Conservation (phyloP, 2,329 filamentous ascomycete genomes). For the Aspergillus brunneoviolaceus region DNA sequence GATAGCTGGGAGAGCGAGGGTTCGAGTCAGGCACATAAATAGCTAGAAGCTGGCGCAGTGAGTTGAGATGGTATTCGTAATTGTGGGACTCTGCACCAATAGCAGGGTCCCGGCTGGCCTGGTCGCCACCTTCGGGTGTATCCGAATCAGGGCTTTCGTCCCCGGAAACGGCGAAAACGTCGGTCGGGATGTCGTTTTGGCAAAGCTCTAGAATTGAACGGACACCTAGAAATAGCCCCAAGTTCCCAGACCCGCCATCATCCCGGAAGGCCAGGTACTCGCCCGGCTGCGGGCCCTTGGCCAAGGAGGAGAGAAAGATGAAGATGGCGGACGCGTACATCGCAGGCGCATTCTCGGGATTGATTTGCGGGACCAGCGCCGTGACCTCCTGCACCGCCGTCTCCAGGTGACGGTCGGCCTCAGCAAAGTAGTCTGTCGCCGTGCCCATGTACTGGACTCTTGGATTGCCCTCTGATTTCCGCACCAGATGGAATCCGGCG, state of each 20-base stretch:
- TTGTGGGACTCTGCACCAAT: too few species aligned
- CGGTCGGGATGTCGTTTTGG: background rate
- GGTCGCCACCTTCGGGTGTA: too few species aligned
- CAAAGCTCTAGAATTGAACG: conserved; percentile 14
- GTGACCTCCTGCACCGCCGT: conserved; percentile 12
- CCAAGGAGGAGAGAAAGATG: conserved; percentile 14
- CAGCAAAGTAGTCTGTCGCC: background rate
- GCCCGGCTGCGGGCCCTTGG: conserved; percentile 8
- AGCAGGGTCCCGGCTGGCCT: too few species aligned
- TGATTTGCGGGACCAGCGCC: conserved; percentile 1
- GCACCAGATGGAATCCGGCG: conserved; percentile 15
- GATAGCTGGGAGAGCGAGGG: background rate
- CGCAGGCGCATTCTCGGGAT: conserved; percentile 1
- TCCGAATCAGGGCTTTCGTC: background rate
- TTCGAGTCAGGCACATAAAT: background rate
- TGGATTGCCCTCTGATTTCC: background rate
- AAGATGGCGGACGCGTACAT: conserved; percentile 10
- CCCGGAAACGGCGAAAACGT: background rate
- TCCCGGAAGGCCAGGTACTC: conserved; percentile 20
- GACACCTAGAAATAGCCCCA: conserved; percentile 15
- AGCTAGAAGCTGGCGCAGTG: background rate
- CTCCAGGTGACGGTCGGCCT: conserved; percentile 13
- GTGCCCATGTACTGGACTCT: background rate
- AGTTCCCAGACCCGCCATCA: conserved; percentile 1
- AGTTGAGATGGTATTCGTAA: too few species aligned